Percentiles rank a stretch among this genome's conserved stretches.
These are phyloP conservation scores for Patellifolia procumbens DNA, from an alignment of 179 eudicot genomes.

Conservation along the genomic window DNA sequence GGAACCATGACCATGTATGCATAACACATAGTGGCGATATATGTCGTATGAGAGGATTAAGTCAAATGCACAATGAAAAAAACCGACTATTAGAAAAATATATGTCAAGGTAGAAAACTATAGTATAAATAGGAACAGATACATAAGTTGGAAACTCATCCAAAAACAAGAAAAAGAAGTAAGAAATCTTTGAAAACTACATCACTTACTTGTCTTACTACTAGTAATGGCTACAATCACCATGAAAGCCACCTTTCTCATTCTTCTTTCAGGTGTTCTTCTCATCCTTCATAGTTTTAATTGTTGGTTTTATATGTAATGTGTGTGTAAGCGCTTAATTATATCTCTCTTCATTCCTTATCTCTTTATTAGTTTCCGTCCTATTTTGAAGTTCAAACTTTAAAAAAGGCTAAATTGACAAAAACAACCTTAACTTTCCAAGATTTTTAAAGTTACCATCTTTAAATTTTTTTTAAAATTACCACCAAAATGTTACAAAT, in stretches of 20 bases:
- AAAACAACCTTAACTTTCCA: too few species aligned
- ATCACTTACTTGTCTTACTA: neutral
- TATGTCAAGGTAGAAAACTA: neutral
- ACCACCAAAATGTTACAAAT: too few species aligned
- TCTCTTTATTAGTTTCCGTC: too few species aligned
- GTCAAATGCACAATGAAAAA: neutral
- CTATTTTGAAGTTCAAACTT: too few species aligned
- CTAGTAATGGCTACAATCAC: neutral
- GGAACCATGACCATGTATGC: neutral
- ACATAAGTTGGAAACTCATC: neutral
- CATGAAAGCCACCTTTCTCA: neutral
- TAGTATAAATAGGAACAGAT: neutral
- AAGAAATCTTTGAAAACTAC: neutral
- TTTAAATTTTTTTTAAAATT: too few species aligned
- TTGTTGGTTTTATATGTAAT: neutral
- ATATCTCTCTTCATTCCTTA: too few species aligned
- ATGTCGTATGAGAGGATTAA: neutral
- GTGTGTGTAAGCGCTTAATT: neutral
- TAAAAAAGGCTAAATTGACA: too few species aligned
- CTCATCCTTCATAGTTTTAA: neutral
- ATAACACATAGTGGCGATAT: neutral
- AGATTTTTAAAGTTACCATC: too few species aligned
- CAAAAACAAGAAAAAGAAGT: neutral
- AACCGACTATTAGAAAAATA: neutral
- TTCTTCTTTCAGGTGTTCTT: neutral